Percentiles rank a stretch among this genome's conserved stretches.
These are phyloP conservation scores for Hysterium pulicare DNA, from an alignment of 2,329 filamentous ascomycete genomes.

Conservation along the genomic window DNA sequence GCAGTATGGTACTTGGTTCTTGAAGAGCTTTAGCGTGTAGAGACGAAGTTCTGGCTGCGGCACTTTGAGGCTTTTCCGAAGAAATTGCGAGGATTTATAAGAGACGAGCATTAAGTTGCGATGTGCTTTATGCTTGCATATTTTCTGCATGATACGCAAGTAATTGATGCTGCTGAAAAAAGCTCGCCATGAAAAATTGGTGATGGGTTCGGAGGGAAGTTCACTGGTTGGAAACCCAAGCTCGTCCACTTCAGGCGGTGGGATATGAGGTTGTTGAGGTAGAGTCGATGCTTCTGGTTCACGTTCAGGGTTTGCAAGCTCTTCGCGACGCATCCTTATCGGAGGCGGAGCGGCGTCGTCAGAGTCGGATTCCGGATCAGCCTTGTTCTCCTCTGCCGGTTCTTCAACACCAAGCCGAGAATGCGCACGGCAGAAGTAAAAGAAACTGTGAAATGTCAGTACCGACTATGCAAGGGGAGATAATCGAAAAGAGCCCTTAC, in stretches of 20 bases:
- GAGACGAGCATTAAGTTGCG: constrained; percentile 89
- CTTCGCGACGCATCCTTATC: constrained; percentile 57
- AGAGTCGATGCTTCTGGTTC: constrained; percentile 15
- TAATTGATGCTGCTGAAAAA: constrained; percentile 96
- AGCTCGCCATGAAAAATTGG: constrained; percentile 86
- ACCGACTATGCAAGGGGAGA: no score
- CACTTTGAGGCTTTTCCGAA: constrained; percentile 87
- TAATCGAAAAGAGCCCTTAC: constrained; percentile 46
- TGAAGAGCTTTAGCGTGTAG: constrained; percentile 97
- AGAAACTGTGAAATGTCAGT: constrained; percentile 62
- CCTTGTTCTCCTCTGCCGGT: constrained; percentile 30
- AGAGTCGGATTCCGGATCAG: constrained; percentile 31
- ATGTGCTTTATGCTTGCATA: constrained; percentile 93
- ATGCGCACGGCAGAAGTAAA: constrained; percentile 77
- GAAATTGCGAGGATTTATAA: constrained; percentile 90
- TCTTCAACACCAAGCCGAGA: constrained; percentile 55
- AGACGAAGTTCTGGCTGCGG: constrained; percentile 83
- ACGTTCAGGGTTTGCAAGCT: constrained; percentile 20
- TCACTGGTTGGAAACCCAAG: constrained; percentile 74
- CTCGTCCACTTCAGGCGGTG: constrained; percentile 69
- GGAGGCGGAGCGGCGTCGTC: constrained; percentile 81
- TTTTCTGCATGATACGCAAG: constrained; percentile 93
- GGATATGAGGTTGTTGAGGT: no score
- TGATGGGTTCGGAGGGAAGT: constrained; percentile 73
- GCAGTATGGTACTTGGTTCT: constrained; percentile 96